Percentiles rank a stretch among this genome's conserved stretches.
Evolutionary conservation across 2,329 filamentous ascomycete species (phyloP).

Genomic region (Beauveria bassiana): DNA sequence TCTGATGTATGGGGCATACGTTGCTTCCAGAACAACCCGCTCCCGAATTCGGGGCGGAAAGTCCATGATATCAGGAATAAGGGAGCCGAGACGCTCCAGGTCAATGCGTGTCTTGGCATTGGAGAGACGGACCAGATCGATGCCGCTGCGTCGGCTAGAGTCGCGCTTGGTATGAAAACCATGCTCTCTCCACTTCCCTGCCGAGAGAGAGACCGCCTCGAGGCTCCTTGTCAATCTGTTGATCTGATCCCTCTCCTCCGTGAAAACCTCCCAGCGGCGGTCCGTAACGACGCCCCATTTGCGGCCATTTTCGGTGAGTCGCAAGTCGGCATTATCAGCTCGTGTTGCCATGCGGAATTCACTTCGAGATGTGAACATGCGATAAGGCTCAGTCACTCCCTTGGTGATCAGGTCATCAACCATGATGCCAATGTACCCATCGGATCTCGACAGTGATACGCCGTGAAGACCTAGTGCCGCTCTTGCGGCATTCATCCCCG

Average conservation of each 20-base stretch:
- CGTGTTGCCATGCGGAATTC: constrained; percentile 91
- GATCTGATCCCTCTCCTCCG: constrained; percentile 58
- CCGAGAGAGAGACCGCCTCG: constrained; percentile 46
- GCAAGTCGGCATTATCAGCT: constrained; percentile 86
- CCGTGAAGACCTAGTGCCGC: constrained; percentile 57
- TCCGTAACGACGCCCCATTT: constrained; percentile 73
- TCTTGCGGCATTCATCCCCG: constrained; percentile 90
- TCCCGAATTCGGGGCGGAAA: constrained; percentile 53
- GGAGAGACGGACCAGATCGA: constrained; percentile 69
- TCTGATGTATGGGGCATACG: constrained; percentile 79
- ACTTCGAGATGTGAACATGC: constrained; percentile 95
- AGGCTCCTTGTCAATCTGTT: constrained; percentile 57
- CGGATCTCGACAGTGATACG: constrained; percentile 66
- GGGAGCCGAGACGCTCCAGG: constrained; percentile 46
- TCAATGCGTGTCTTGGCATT: constrained; percentile 36
- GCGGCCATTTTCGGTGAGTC: constrained; percentile 73
- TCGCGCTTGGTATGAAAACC: constrained; percentile 66
- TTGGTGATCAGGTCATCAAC: constrained; percentile 96
- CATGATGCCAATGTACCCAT: constrained; percentile 98
- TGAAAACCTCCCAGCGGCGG: constrained; percentile 65
- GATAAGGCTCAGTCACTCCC: constrained; percentile 91
- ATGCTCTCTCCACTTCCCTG: constrained; percentile 57
- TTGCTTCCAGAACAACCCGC: constrained; percentile 72
- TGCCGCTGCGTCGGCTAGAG: constrained; percentile 59
- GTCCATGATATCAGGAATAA: constrained; percentile 48